Base-by-base conservation (phyloP, 495 filamentous ascomycete genomes). In the Hyaloscypha bicolor region DNA sequence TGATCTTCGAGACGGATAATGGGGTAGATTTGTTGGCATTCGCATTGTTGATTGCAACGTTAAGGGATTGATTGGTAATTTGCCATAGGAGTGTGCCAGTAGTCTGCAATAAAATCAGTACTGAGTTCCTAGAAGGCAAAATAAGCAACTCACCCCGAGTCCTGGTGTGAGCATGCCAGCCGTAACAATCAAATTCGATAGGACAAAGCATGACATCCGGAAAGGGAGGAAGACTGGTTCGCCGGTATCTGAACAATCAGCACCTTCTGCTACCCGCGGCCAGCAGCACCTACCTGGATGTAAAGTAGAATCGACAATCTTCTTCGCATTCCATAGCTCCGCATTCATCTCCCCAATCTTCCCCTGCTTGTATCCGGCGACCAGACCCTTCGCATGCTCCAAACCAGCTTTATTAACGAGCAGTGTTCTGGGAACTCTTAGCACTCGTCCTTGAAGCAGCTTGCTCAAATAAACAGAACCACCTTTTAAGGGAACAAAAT, bases 1-100 rank as follows among this genome's bases (percentile, higher is more conserved):
- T 85, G 70, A 99, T 87, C 68, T 92, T 92, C 8, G 87, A 86
- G 65, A 85, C 84, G 32, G 91, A 91, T 3, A 97, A 83, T 0
- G 94, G 91, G 1, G 93, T 91, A 21, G 93, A 96, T 75, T 99
- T 99, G 85, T 99, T 99, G 48, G 95, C 91, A 78, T 99, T 99
- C 75, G 93, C 88, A 77, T 86, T 91, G 85, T 99, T 99, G 83
- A 99, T 95, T 52, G 92, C 93, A 21, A 99, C 95, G 74, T 99
- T 98, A 67, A 99, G 91, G 14, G 93, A 97, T 77, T 99, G 95
- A 78, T 99, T 99, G 55, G 91, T 87, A 63, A 97, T 88, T 81
- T 99, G 95, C 95, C 95, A 99, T 69, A 89, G 88, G 39, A 99
- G 84, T 8, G 93, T 97, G 33, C 94, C 95, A 29, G 88, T 86